Evolutionary conservation across 805 yeast genomes (phyloP), one percentile per base, ranked within the genome.

Genomic region (Teunomyces stri): DNA sequence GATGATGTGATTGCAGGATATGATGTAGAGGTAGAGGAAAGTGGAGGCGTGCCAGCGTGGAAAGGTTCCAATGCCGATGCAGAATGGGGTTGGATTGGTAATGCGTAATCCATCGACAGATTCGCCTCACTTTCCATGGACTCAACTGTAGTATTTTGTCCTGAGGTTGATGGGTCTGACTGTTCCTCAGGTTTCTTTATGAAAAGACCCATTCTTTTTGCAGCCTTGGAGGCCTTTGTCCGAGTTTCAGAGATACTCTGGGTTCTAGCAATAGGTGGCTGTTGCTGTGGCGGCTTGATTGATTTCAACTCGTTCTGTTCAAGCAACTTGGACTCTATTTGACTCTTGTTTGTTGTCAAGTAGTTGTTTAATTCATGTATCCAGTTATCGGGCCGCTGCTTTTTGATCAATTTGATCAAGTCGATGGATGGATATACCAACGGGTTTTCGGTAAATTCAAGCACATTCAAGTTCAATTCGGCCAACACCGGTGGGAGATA

Each of bases 191-290:
- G 59, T 44, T 68, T 74, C 46, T 78, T 80, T 44, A 80, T 78
- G 33, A 86, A 81, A 45, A 86, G 77, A 0, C 91, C 92, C 90
- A 84, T 85, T 51, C 92, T 70, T 58, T 85, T 81, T 0, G 88
- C 80, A 4, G 89, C 87, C 46, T 82, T 75, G n/a, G 86, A 76
- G 6, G 83, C 70, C 40, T 60, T 59, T n/a, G 54, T 43, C n/a
- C 69, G 69, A 28, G 69, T 68, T 48, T 75, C 78, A 1, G 72
- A 64, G 4, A 66, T 56, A 27, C 68, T 60, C 43, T 65, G 56
- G 1, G 68, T 58, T 31, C 75, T 51, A 2, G 62, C 51, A 4
- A 66, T 30, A 18, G 55, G 48, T 15, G 69, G 58, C 38, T 20
- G 44, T 21, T 44, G 55, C 22, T 38, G 41, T 31, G 31, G 29